phyloP scores from a whole-genome alignment of 192 early-diverging fungal species.

The Pilaira anomala region DNA sequence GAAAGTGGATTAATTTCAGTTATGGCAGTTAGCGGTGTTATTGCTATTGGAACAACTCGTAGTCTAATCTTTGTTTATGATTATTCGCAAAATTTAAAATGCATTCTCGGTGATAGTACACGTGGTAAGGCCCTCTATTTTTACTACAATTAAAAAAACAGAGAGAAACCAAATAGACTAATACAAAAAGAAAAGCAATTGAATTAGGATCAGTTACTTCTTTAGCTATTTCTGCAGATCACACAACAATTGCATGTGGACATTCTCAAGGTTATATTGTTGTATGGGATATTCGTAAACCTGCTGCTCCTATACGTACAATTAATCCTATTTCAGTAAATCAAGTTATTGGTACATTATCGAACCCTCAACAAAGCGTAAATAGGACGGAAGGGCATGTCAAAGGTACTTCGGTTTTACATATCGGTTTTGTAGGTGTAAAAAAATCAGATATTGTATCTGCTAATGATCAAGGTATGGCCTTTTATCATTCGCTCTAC shows the following conservation, averaged over 20 bases:
- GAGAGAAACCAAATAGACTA: no score
- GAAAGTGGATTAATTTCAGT: slow-evolving; percentile 40
- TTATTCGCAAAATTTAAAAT: slow-evolving; percentile 45
- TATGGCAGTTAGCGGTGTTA: slow-evolving; percentile 45
- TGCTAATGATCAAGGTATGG: slow-evolving; percentile 58
- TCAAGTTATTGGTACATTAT: slow-evolving; percentile 35
- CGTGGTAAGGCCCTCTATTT: slow-evolving; percentile 28
- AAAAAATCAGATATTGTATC: slow-evolving; percentile 54
- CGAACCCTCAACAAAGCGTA: slow-evolving; percentile 7
- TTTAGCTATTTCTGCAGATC: slow-evolving; percentile 55
- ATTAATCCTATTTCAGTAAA: slow-evolving; percentile 49
- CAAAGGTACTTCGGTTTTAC: slow-evolving; percentile 50
- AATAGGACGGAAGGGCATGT: slow-evolving; percentile 55
- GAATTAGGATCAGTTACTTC: slow-evolving; percentile 55
- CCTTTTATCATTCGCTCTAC: slow-evolving; percentile 57
- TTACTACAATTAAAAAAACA: no score
- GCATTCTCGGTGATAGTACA: slow-evolving; percentile 33
- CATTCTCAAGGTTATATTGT: slow-evolving; percentile 54
- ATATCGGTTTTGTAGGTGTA: slow-evolving; percentile 56
- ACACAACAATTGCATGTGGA: slow-evolving; percentile 52
- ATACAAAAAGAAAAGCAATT: slow-evolving; percentile 30
- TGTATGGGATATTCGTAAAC: slow-evolving; percentile 54
- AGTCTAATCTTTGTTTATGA: slow-evolving; percentile 56
- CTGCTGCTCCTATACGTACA: slow-evolving; percentile 42
- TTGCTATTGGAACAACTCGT: slow-evolving; percentile 58